Base-by-base conservation (phyloP, 257 asterid genomes). In the Pogostemon cablin region DNA sequence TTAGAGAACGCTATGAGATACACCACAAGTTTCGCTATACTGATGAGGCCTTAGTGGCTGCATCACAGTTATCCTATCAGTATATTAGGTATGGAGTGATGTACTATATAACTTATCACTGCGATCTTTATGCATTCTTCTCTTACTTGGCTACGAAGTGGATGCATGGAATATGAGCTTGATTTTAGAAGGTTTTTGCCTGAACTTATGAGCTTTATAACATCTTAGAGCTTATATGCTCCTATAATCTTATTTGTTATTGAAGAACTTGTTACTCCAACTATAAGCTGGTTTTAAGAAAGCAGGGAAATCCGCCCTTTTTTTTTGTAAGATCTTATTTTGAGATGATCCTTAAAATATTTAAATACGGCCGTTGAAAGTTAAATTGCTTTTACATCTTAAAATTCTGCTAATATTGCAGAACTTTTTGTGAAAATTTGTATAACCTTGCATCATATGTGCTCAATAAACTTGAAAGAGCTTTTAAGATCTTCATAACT, bases 11-110 rank as follows among this genome's bases (percentile, higher is more conserved):
- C 32, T 93, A 93, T 64, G 99, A 93, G 81, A 86, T 93, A 34
- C 99, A 93, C 82, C 99, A 93, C 92, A 91, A 91, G 80, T 93
- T 91, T 53, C 98, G 96, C 39, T 93, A 93, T 81, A 87, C 99
- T 7, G 99, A 93, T 15, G 98, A 87, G 54, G 84, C 99, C 3
- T 70, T 93, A 80, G 90, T 83, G 71, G 85, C 98, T 60, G 98
- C 99, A 47, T 93, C 93, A 3, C 96, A 85, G 76, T 85, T 93
- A 50, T 86, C 98, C 20, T 82, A 93, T 81, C 99, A 93, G 70
- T 93, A 93, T 77, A 93, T 93, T 84, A 91, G 98, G 99, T 91
- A 76, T 44, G 2, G 20, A 52, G 58, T 49, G 61, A 17, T 54
- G 35, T 34, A 37, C 6, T 40, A 25, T 46, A 37, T 53, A 61